Conservation (phyloP, 192 early-diverging fungal species). For the Allomyces macrogynus region DNA sequence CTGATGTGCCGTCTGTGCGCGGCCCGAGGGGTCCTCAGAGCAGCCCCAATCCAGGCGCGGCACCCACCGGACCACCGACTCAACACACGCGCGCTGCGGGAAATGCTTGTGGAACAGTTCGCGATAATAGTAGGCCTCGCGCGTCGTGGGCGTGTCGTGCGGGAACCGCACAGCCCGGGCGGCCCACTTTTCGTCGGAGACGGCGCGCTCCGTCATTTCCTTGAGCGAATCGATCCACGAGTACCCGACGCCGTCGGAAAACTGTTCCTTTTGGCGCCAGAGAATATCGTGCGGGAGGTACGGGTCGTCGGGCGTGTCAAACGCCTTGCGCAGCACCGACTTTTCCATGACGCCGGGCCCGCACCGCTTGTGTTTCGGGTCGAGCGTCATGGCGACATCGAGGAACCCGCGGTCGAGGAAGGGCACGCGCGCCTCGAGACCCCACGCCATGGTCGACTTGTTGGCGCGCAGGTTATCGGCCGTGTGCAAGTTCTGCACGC, state of each 20-base stretch:
- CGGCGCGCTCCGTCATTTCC: constrained; percentile 36
- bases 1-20: constrained; percentile 82
- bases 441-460: constrained; percentile 99
- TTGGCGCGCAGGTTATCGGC: constrained; percentile 94
- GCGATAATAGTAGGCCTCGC: constrained; percentile 93
- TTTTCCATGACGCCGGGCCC: constrained; percentile 72
- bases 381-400: constrained; percentile 76
- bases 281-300: constrained; percentile 77
- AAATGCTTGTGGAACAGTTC: constrained; percentile 81
- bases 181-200: constrained; percentile 62
- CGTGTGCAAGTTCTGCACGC: constrained; percentile 94
- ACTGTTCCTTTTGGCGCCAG: constrained; percentile 99
- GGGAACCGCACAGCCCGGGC: constrained; percentile 48
- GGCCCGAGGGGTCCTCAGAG: constrained; percentile 87
- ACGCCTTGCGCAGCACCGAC: constrained; percentile 83
- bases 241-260: constrained; percentile 96
- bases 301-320: constrained; percentile 71
- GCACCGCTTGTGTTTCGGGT: constrained; percentile 64
- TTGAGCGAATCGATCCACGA: constrained; percentile 94
- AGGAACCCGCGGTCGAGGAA: constrained; percentile 88
- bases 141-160: constrained; percentile 76
- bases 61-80: constrained; percentile 86
- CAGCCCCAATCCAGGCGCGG: constrained; percentile 97
- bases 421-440: constrained; percentile 92
- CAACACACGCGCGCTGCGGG: constrained; percentile 75